Percentiles rank a stretch among this genome's conserved stretches.
Evolutionary conservation across 2,329 filamentous ascomycete species (phyloP).

Genomic region (Colletotrichum shisoi): DNA sequence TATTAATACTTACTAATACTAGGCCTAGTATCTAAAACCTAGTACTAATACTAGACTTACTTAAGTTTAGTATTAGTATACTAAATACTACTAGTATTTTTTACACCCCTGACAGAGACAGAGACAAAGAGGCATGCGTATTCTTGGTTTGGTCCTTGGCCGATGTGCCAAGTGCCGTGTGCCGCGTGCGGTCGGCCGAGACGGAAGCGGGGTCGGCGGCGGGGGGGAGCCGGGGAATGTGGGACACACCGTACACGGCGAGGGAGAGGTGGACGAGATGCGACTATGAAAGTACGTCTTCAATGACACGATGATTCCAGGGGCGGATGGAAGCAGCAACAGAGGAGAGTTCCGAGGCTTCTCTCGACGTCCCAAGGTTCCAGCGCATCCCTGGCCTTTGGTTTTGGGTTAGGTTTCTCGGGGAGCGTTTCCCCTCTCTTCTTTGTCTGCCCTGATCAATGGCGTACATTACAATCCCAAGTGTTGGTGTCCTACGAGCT

Average conservation of each 20-base stretch:
- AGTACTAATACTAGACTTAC: too few species aligned
- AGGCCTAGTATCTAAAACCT: too few species aligned
- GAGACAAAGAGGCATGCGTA: neutral
- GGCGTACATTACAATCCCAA: too few species aligned
- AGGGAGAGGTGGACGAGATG: too few species aligned
- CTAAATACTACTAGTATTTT: too few species aligned
- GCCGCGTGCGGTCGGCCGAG: neutral
- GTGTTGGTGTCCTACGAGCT: neutral
- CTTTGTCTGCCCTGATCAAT: neutral
- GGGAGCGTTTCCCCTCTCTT: neutral
- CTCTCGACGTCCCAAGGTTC: neutral
- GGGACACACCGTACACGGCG: neutral
- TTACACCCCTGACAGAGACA: neutral
- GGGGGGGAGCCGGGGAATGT: neutral
- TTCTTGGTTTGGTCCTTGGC: slow-evolving; percentile 1
- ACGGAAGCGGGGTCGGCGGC: neutral
- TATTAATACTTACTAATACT: too few species aligned
- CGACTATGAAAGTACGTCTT: too few species aligned
- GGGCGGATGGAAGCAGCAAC: too few species aligned
- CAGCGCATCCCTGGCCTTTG: neutral
- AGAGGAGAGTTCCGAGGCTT: neutral
- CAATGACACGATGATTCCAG: too few species aligned
- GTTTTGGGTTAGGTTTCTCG: slow-evolving; percentile 5
- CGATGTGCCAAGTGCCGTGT: neutral
- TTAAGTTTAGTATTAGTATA: too few species aligned